Conservation (phyloP, 306 rosid species). For the Medicago arabica region DNA sequence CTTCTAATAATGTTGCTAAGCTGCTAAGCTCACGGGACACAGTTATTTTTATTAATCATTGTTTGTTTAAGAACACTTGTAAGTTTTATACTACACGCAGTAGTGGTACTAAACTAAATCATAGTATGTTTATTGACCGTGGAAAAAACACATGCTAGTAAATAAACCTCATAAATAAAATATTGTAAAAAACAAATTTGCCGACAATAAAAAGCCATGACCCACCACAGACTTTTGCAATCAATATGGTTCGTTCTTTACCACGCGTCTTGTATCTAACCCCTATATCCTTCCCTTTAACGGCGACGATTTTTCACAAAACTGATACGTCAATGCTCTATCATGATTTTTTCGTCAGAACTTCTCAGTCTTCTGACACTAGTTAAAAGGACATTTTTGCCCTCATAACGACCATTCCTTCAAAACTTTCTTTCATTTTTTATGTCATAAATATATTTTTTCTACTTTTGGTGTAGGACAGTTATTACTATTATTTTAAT, state of each 20-base stretch:
- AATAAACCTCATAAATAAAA: neutral
- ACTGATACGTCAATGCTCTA: neutral
- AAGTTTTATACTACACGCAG: too few relatives aligned
- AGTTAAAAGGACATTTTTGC: neutral
- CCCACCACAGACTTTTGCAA: constrained; percentile 19
- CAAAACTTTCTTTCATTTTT: neutral
- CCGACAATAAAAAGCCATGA: constrained; percentile 38
- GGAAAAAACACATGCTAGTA: too few relatives aligned
- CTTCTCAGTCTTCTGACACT: neutral
- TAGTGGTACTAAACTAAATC: too few relatives aligned
- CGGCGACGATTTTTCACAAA: constrained; percentile 72
- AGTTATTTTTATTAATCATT: too few relatives aligned
- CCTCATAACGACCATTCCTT: neutral
- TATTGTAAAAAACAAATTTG: constrained; percentile 15
- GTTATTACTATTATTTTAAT: neutral
- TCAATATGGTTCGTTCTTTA: neutral
- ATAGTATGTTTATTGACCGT: too few relatives aligned
- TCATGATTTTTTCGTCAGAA: neutral
- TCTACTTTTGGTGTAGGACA: neutral
- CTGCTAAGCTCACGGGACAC: too few relatives aligned
- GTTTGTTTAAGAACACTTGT: too few relatives aligned
- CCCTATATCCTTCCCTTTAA: constrained; percentile 38
- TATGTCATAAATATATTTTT: neutral
- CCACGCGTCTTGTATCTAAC: constrained; percentile 30
- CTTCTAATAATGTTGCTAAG: too few relatives aligned